Conservation (phyloP, 306 rosid species). For the Clitoria ternatea region DNA sequence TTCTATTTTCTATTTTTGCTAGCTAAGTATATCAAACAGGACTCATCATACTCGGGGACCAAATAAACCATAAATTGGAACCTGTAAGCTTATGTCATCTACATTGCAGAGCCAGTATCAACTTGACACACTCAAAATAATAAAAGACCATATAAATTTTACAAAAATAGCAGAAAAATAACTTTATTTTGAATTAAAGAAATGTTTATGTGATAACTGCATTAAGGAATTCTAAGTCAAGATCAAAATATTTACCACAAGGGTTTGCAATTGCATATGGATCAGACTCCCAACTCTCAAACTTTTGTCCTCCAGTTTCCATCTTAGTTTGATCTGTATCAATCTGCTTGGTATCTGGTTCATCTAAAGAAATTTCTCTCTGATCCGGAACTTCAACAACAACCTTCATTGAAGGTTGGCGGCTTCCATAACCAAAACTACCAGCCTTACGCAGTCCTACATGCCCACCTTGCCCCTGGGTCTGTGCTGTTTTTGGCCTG, state of each 20-base stretch:
- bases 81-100: neutral
- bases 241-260: conserved; percentile 51
- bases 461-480: conserved; percentile 55
- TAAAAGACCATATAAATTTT: neutral
- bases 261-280: conserved; percentile 62
- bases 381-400: conserved; percentile 82
- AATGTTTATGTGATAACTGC: conserved; percentile 40
- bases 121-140: neutral
- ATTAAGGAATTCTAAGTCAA: conserved; percentile 41
- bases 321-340: conserved; percentile 66
- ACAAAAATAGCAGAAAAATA: neutral
- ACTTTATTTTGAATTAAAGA: conserved; percentile 8
- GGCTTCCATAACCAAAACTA: conserved; percentile 49
- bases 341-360: conserved; percentile 86
- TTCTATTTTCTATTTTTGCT: neutral
- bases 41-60: neutral
- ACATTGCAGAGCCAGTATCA: neutral
- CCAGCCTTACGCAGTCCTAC: conserved; percentile 50
- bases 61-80: neutral
- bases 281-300: conserved; percentile 66
- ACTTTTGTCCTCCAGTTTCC: conserved; percentile 59
- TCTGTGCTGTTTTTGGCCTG: conserved; percentile 58
- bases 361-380: conserved; percentile 51
- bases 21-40: neutral
- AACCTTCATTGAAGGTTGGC: conserved; percentile 66